Evolutionary conservation across 768 basidiomycete genomes (phyloP).

Genomic region (Tephrocybe sp.): DNA sequence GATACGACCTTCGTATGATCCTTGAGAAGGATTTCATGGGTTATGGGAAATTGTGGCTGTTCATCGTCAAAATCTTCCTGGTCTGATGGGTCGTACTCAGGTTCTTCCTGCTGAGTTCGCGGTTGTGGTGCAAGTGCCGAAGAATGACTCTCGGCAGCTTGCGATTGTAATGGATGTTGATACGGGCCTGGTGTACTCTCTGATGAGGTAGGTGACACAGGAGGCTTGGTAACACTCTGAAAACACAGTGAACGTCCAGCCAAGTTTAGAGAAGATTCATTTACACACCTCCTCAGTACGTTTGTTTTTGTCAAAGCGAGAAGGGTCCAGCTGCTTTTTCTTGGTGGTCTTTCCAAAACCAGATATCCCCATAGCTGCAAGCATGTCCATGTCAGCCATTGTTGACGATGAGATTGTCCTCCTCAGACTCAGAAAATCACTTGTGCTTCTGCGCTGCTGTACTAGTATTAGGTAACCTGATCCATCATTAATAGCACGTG

Average conservation of each 20-base stretch:
- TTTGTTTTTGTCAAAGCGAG: conserved; percentile 77
- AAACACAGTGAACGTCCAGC: neutral
- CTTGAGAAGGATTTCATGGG: conserved; percentile 89
- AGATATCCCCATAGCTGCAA: conserved; percentile 80
- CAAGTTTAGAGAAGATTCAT: neutral
- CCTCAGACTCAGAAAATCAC: too few species aligned
- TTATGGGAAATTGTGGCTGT: conserved; percentile 71
- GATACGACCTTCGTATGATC: conserved; percentile 97
- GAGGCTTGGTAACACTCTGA: conserved; percentile 3
- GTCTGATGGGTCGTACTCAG: conserved; percentile 60
- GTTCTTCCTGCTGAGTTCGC: conserved; percentile 33
- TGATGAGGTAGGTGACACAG: neutral
- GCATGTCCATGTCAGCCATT: conserved; percentile 60
- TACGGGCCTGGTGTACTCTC: conserved; percentile 18
- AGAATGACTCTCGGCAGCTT: conserved; percentile 13
- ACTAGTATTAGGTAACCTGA: conserved; percentile 11
- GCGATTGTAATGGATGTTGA: conserved; percentile 2
- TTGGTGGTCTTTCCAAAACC: conserved; percentile 77
- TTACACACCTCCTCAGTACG: conserved; percentile 45
- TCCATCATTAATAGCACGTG: neutral
- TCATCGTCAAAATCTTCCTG: conserved; percentile 42
- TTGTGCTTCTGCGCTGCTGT: neutral
- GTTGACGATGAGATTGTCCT: neutral
- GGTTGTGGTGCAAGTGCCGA: conserved; percentile 24
- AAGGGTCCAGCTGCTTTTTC: conserved; percentile 68